Evolutionary conservation across 139 green algal species (phyloP).

Genomic region (Monoraphidium neglectum): DNA sequence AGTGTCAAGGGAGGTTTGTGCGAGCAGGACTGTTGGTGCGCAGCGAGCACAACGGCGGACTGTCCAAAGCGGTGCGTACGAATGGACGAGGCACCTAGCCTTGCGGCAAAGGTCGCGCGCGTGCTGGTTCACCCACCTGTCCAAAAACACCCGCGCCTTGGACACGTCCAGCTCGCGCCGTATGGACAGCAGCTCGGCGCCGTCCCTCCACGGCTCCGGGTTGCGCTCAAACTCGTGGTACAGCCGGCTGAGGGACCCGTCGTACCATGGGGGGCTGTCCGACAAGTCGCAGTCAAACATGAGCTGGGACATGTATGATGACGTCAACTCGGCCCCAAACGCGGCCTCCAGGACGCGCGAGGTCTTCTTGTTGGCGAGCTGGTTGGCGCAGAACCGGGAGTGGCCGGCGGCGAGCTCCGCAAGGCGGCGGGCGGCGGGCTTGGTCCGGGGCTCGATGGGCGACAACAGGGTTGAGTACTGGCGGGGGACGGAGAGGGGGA

Average conservation of each 20-base stretch:
- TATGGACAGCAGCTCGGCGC: neutral
- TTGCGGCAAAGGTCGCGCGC: neutral
- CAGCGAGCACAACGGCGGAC: too few relatives aligned
- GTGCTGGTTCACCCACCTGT: neutral
- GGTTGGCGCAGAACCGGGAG: slow-evolving; percentile 60
- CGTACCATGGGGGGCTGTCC: slow-evolving; percentile 42
- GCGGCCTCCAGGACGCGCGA: slow-evolving; percentile 64
- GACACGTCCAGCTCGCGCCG: slow-evolving; percentile 5
- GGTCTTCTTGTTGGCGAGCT: slow-evolving; percentile 82
- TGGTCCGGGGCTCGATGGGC: slow-evolving; percentile 9
- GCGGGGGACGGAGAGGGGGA: neutral
- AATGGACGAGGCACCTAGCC: neutral
- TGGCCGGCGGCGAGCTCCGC: slow-evolving; percentile 20
- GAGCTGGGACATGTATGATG: slow-evolving; percentile 69
- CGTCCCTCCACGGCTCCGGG: slow-evolving; percentile 34
- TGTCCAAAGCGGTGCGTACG: neutral
- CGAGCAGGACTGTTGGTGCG: neutral
- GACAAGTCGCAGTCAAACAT: slow-evolving; percentile 60
- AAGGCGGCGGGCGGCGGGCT: slow-evolving; percentile 12
- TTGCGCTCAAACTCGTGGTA: slow-evolving; percentile 54
- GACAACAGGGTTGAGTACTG: slow-evolving; percentile 14
- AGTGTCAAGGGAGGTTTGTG: too few relatives aligned
- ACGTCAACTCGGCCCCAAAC: slow-evolving; percentile 57
- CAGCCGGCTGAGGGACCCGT: slow-evolving; percentile 39
- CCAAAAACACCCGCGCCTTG: slow-evolving; percentile 2